Evolutionary conservation across 177 flowering plant species (phyloP).

Genomic region (Tripterygium wilfordii): DNA sequence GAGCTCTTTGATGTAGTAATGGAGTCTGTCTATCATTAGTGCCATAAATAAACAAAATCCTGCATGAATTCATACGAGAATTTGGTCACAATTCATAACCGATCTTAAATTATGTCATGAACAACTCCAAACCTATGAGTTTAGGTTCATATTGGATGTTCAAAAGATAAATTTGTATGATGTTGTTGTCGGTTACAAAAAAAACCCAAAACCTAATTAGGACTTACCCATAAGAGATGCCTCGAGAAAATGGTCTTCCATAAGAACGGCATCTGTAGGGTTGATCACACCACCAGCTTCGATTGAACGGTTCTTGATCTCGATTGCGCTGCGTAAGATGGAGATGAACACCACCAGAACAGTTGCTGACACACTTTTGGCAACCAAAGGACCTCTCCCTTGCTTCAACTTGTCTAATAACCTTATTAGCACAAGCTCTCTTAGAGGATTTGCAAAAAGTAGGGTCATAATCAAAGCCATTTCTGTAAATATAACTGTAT

Average conservation of each 20-base stretch:
- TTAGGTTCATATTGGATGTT: too few species aligned
- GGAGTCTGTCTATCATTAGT: slow-evolving; percentile 31
- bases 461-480: slow-evolving; percentile 20
- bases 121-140: not conserved
- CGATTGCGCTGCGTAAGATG: slow-evolving; percentile 3
- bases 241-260: slow-evolving; percentile 25
- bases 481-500: slow-evolving; percentile 18
- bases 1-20: slow-evolving; percentile 35
- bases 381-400: slow-evolving; percentile 32
- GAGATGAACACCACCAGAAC: slow-evolving; percentile 32
- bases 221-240: slow-evolving; percentile 32
- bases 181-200: not conserved
- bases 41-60: slow-evolving; percentile 39
- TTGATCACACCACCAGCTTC: slow-evolving; percentile 23
- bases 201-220: too few species aligned
- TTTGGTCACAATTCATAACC: too few species aligned
- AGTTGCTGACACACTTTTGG: slow-evolving; percentile 24
- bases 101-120: too few species aligned
- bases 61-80: slow-evolving; percentile 6
- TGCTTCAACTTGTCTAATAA: slow-evolving; percentile 25
- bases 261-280: slow-evolving; percentile 34
- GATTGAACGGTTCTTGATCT: slow-evolving; percentile 13
- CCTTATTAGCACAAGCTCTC: slow-evolving; percentile 25
- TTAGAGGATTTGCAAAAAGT: slow-evolving; percentile 25
- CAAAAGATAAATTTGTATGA: too few species aligned